Base-by-base conservation (phyloP, 2,329 filamentous ascomycete genomes). In the Amauroascus niger region DNA sequence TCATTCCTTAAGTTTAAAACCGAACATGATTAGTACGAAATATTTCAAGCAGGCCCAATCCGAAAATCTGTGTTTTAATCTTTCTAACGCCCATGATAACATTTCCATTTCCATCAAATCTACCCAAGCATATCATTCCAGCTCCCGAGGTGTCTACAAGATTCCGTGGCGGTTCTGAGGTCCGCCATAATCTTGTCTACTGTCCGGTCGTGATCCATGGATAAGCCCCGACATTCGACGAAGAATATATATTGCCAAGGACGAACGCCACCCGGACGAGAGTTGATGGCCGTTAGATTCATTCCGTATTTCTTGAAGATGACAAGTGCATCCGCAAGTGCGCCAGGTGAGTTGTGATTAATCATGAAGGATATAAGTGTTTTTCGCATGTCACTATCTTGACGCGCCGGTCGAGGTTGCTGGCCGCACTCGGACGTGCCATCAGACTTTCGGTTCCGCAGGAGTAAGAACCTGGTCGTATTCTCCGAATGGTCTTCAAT, bases 221-320 rank as follows among this genome's bases (percentile, higher is more conserved):
- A 57, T n/a, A 58, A 55, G 13, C 86, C 84, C 66, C 86, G 80
- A 62, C 95, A 89, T 74, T 97, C 91, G 28, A 96, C 83, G 65
- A 97, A 90, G 72, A 97, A 96, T 35, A 96, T 80, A 71, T 97
- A 97, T 67, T 94, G 83, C 80, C 95, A 97, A 18, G 86, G 81
- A 60, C 75, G 72, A 37, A 79, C 74, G 53, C 86, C 79, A 62
- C 87, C 89, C 4, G 91, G 91, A 59, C 91, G 74, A 60, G 87
- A 89, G 66, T 89, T 90, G 69, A 97, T 95, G 67, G 85, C 91
- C 28, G 90, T 96, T 60, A 97, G 73, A 66, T 96, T 95, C 54
- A 96, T 76, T 4, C 78, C 77, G 60, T 80, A 77, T 6, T 74
- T 74, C 58, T 83, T 82, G 71, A 97, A 97, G 53, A 88, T 87